phyloP scores from a whole-genome alignment of 2,329 filamentous ascomycete genomes.

The Rutstroemia sp. region DNA sequence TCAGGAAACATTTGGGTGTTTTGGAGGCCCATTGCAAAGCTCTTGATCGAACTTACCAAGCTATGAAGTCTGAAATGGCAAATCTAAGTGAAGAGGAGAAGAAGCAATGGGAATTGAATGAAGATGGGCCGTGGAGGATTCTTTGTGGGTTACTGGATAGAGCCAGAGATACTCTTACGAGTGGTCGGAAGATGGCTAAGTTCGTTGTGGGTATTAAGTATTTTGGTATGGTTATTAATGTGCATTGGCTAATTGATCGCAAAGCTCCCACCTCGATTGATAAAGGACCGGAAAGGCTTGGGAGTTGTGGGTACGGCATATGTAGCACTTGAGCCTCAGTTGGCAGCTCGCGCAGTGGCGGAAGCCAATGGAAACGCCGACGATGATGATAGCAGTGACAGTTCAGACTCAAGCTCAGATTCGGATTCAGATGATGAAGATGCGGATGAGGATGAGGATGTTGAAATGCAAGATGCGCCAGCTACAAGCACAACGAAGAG shows the following conservation, averaged over 20 bases:
- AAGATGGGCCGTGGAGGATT: slow-evolving; percentile 21
- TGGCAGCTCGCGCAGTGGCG: slow-evolving; percentile 14
- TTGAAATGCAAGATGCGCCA: slow-evolving; percentile 6
- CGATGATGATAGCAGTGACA: background rate
- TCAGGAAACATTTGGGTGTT: slow-evolving; percentile 23
- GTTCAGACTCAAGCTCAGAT: background rate
- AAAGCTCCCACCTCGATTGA: slow-evolving; percentile 14
- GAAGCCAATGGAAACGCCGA: background rate
- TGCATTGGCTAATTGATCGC: background rate
- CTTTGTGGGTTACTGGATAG: slow-evolving; percentile 23
- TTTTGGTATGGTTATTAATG: background rate
- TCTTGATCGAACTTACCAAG: slow-evolving; percentile 18
- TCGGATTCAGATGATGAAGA: background rate
- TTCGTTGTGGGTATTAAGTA: slow-evolving; percentile 19
- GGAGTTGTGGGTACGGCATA: slow-evolving; percentile 17
- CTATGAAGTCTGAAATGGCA: slow-evolving; percentile 15
- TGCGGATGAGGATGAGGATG: slow-evolving; percentile 5
- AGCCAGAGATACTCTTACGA: slow-evolving; percentile 14
- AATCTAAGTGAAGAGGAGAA: slow-evolving; percentile 17
- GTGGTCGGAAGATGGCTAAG: slow-evolving; percentile 14
- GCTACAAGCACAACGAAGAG: background rate
- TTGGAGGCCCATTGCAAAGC: slow-evolving; percentile 21
- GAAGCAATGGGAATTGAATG: slow-evolving; percentile 19
- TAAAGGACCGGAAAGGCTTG: slow-evolving; percentile 19
- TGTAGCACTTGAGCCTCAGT: slow-evolving; percentile 13